phyloP scores from a whole-genome alignment of 2,329 filamentous ascomycete genomes.

The Botrytis cinerea region DNA sequence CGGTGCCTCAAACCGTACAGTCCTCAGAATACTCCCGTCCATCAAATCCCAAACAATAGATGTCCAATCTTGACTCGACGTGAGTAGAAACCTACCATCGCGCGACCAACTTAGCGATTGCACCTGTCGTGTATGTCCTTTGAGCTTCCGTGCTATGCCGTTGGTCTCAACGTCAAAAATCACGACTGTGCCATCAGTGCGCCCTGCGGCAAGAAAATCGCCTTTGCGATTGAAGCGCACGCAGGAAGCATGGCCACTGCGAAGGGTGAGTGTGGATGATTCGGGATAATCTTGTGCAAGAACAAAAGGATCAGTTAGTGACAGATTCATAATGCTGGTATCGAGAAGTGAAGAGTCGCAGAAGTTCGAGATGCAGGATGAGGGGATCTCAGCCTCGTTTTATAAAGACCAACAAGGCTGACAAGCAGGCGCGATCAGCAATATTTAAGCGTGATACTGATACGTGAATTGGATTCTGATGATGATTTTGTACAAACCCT shows the following conservation, averaged over 20 bases:
- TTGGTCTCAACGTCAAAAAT: conserved; percentile 98
- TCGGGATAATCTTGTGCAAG: conserved; percentile 83
- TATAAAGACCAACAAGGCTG: not conserved
- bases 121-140: conserved; percentile 90
- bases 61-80: conserved; percentile 94
- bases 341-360: not conserved
- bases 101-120: conserved; percentile 95
- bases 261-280: conserved; percentile 82
- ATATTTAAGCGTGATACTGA: not conserved
- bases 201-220: conserved; percentile 90
- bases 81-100: conserved; percentile 87
- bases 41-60: conserved; percentile 92
- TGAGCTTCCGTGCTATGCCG: conserved; percentile 90
- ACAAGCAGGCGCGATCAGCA: not conserved
- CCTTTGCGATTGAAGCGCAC: conserved; percentile 90
- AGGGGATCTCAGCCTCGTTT: conserved; percentile 18
- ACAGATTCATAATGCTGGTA: conserved; percentile 62
- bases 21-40: conserved; percentile 69
- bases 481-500: not conserved
- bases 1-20: conserved; percentile 87
- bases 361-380: conserved; percentile 3
- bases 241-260: conserved; percentile 66
- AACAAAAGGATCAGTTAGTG: conserved; percentile 71
- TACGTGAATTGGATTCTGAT: not conserved
- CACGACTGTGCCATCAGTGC: conserved; percentile 90